Percentiles rank a stretch among this genome's conserved stretches.
Conservation (phyloP, 768 basidiomycete species). For the Boletus insuetus region DNA sequence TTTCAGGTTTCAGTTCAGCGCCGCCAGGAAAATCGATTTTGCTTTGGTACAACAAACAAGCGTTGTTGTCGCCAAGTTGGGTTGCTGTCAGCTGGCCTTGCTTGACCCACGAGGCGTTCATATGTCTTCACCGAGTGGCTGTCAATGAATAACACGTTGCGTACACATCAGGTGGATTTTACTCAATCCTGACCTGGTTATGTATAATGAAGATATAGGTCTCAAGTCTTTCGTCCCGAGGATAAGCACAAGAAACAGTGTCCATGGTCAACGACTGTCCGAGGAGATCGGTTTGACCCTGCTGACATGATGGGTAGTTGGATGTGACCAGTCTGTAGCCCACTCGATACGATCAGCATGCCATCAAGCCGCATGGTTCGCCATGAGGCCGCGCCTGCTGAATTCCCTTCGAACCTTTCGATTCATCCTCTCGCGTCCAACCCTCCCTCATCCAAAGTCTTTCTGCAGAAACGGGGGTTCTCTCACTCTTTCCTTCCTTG, state of each 20-base stretch:
- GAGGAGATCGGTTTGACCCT: conserved; percentile 12
- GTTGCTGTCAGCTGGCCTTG: conserved; percentile 4
- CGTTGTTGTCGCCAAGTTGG: too few species aligned
- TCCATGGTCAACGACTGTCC: conserved; percentile 6
- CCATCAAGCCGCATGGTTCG: conserved; percentile 14
- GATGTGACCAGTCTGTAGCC: neutral
- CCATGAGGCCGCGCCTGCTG: conserved; percentile 22
- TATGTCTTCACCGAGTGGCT: neutral
- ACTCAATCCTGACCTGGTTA: neutral
- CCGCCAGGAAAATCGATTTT: neutral
- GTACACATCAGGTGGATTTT: conserved; percentile 4
- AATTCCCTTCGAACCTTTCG: conserved; percentile 2
- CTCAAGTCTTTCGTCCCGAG: conserved; percentile 1
- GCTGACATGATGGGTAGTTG: neutral
- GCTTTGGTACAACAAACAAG: neutral
- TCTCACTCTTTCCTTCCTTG: neutral
- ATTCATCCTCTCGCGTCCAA: neutral
- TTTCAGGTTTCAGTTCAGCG: neutral
- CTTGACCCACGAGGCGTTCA: conserved; percentile 19
- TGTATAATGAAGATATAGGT: conserved; percentile 2
- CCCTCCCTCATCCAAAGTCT: conserved; percentile 4
- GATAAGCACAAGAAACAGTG: neutral
- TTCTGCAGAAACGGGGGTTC: conserved; percentile 3
- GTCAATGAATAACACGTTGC: conserved; percentile 18
- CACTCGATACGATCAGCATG: conserved; percentile 5